These are phyloP conservation scores for Lepidium aucheri DNA, from an alignment of 345 rosid species.

Conservation along the genomic window DNA sequence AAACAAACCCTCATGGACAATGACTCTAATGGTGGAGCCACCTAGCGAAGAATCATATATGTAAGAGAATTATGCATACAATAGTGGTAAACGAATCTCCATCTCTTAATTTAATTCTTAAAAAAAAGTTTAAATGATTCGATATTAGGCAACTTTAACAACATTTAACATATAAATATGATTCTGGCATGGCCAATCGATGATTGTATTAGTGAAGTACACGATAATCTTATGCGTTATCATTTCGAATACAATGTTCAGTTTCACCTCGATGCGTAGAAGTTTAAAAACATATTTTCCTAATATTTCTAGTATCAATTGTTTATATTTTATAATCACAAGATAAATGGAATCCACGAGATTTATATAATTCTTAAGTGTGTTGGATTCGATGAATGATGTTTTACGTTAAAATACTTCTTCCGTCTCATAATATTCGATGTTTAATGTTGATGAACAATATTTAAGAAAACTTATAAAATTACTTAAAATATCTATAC, in stretches of 20 bases:
- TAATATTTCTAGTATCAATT: neutral
- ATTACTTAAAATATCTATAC: too few relatives aligned
- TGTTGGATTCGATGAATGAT: neutral
- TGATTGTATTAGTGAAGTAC: conserved; percentile 15
- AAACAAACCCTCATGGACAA: neutral
- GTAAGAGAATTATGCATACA: conserved; percentile 11
- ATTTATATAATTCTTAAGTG: neutral
- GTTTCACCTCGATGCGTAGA: neutral
- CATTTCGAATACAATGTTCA: neutral
- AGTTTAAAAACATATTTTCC: neutral
- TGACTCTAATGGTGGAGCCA: conserved; percentile 9
- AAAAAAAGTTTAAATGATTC: neutral
- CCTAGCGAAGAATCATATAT: conserved; percentile 10
- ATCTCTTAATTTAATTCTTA: neutral
- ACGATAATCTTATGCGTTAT: neutral
- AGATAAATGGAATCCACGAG: neutral
- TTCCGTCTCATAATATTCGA: too few relatives aligned
- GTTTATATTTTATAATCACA: neutral
- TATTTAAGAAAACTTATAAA: too few relatives aligned
- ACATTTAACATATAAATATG: conserved; percentile 8
- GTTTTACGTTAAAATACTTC: too few relatives aligned
- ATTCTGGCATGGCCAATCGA: conserved; percentile 7
- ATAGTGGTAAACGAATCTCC: conserved; percentile 16
- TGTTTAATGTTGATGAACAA: too few relatives aligned
- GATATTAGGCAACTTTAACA: neutral